Evolutionary conservation across 192 early-diverging fungal genomes (phyloP).

Genomic region (Entomortierella beljakovae): DNA sequence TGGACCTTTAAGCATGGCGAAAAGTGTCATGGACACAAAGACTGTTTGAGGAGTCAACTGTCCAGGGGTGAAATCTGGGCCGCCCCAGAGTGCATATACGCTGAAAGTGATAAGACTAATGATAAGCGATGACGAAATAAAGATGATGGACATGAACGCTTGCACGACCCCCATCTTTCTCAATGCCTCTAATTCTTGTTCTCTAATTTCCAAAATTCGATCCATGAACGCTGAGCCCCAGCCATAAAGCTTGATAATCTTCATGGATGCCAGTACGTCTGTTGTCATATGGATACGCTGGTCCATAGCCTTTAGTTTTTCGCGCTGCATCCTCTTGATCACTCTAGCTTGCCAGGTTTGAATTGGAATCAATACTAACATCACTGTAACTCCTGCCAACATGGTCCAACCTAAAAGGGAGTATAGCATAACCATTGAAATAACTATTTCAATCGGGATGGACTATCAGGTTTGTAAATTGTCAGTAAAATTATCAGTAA

Average conservation of each 20-base stretch:
- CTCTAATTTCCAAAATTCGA: constrained; percentile 28
- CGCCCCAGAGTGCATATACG: constrained; percentile 40
- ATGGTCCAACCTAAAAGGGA: constrained; percentile 35
- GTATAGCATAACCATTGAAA: constrained; percentile 48
- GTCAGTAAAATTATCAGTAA: neutral
- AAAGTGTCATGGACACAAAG: constrained; percentile 73
- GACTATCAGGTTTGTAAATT: neutral
- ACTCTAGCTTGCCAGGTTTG: constrained; percentile 40
- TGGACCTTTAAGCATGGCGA: constrained; percentile 69
- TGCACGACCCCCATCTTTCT: constrained; percentile 25
- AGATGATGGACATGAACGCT: constrained; percentile 47
- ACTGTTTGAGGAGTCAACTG: constrained; percentile 58
- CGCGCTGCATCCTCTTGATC: constrained; percentile 26
- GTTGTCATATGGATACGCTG: constrained; percentile 50
- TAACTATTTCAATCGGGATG: constrained; percentile 36
- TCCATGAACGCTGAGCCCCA: constrained; percentile 38
- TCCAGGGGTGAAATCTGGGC: constrained; percentile 35
- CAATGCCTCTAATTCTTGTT: constrained; percentile 31
- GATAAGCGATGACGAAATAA: constrained; percentile 43
- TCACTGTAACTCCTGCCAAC: constrained; percentile 26
- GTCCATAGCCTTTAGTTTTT: constrained; percentile 50
- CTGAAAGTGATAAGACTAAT: constrained; percentile 45
- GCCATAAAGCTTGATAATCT: constrained; percentile 56
- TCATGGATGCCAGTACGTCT: constrained; percentile 50
- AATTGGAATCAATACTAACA: constrained; percentile 33